Evolutionary conservation across 2,329 filamentous ascomycete species (phyloP), one percentile per base, ranked within the genome.

Genomic region (Exophiala dermatitidis): DNA sequence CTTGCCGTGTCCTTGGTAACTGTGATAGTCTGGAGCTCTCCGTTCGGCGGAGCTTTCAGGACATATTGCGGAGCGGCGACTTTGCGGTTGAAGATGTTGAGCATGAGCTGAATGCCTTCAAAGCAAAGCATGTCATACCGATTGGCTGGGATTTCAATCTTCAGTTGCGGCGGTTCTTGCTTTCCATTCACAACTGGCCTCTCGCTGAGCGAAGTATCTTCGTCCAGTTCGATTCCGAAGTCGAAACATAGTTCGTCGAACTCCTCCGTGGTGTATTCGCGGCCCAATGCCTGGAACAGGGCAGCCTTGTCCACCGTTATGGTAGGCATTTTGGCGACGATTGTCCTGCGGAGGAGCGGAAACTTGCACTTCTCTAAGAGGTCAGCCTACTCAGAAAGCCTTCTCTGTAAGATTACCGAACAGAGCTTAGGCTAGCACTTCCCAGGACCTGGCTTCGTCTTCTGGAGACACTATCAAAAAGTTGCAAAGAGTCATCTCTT

Each of bases 221-320:
- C 91, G 74, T 98, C 93, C 63, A 98, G 81, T 73, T 98, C 93
- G 68, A 98, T 70, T 75, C 90, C 90, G 68, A 95, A 98, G 67
- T 98, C 91, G 79, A 98, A 98, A 73, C 93, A 97, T 64, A 98
- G 79, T 68, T 95, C 87, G 72, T 98, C 93, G 68, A 98, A 98
- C 67, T 95, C 88, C 65, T 95, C 83, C 60, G 88, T 93, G 51
- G 91, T 95, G 72, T 88, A 91, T 63, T 93, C 84, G 74, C 85
- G 84, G 68, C 90, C 91, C 56, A 98, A 81, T 69, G 88, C 90
- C 75, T 94, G 84, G 79, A 87, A 97, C 69, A 98, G 88, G 68
- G 85, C 88, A 67, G 90, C 90, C 77, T 97, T 98, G 78, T 97
- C 88, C 65, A 97, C 90, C 64, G 85, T 80, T 65, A 98, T 96